Evolutionary conservation across 352 stramenopile species (phyloP).

Genomic region (Blastocystis sp.): DNA sequence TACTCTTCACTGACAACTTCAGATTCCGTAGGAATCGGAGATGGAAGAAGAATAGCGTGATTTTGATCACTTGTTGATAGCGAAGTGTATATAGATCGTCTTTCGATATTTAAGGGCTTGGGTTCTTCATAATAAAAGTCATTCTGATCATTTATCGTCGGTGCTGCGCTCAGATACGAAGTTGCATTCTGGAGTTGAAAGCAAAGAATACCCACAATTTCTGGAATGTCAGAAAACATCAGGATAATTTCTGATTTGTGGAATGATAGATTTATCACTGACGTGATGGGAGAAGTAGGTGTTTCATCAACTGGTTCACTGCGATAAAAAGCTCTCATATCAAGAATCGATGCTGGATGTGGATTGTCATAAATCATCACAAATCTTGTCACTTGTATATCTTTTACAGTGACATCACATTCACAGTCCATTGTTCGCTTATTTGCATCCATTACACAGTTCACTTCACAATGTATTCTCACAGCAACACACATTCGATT

Average conservation of each 20-base stretch:
- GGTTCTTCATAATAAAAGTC: no score
- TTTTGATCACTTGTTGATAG: no score
- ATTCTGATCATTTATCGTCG: no score
- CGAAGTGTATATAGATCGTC: no score
- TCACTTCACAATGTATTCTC: background rate
- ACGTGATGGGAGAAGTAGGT: background rate
- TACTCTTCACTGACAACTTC: no score
- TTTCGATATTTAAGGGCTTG: no score
- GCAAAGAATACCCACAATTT: no score
- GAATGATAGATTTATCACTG: no score
- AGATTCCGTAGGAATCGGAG: background rate
- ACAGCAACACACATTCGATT: background rate
- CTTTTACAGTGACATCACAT: background rate
- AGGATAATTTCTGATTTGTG: no score
- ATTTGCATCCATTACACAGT: background rate
- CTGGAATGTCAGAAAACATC: no score
- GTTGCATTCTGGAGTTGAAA: no score
- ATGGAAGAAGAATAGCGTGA: background rate
- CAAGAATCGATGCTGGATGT: background rate
- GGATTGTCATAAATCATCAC: background rate
- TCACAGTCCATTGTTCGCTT: background rate
- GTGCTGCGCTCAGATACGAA: no score
- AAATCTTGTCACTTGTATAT: background rate
- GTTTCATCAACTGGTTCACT: background rate
- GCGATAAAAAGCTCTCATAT: background rate